These are phyloP conservation scores for Actinomortierella wolfii DNA, from an alignment of 371 early-diverging fungal genomes.

Conservation along the genomic window DNA sequence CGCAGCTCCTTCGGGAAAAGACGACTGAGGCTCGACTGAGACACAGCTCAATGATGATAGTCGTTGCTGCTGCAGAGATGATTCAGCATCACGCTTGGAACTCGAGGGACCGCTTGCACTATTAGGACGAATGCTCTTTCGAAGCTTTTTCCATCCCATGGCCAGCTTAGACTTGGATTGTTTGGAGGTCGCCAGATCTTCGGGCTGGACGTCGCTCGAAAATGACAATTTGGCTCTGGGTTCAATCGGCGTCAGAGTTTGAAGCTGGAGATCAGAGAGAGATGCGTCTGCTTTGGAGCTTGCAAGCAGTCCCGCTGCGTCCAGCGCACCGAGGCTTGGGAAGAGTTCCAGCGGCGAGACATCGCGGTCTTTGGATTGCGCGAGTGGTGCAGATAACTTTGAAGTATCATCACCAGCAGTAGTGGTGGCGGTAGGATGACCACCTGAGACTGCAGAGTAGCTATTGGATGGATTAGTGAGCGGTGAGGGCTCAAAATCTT, in stretches of 20 bases:
- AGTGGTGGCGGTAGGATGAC: no score
- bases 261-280: constrained; percentile 14
- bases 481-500: no score
- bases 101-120: background rate
- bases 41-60: constrained; percentile 9
- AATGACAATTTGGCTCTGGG: background rate
- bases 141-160: constrained; percentile 28
- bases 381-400: no score
- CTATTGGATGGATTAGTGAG: no score
- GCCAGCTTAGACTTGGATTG: constrained; percentile 9
- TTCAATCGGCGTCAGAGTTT: background rate
- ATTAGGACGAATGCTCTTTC: constrained; percentile 14
- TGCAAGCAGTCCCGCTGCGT: constrained; percentile 13
- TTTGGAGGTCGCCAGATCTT: constrained; percentile 3
- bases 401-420: no score
- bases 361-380: no score
- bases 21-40: background rate
- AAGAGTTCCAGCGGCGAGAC: no score
- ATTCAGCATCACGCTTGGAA: background rate
- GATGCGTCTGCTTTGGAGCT: constrained; percentile 15
- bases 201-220: no score
- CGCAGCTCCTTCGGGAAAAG: background rate
- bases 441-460: no score
- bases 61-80: background rate
- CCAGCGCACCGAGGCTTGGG: constrained; percentile 1